phyloP scores from a whole-genome alignment of 1,284 basidiomycete genomes.

The Cyathus pygmaeus region DNA sequence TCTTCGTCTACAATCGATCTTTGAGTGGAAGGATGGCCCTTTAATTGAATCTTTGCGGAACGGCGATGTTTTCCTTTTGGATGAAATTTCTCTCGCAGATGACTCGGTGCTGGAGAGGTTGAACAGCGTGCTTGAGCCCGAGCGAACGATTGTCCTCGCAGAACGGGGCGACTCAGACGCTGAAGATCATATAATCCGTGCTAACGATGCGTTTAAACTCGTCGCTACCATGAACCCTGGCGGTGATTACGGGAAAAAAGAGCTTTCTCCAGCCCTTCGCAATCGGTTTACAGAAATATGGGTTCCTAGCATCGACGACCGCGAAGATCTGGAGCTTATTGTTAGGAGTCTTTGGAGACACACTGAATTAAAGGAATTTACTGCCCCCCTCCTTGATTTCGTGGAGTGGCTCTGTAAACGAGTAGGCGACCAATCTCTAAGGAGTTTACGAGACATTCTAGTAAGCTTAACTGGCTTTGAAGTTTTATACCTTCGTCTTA shows the following conservation, averaged over 20 bases:
- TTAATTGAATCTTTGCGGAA: slow-evolving; percentile 90
- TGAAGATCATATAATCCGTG: slow-evolving; percentile 75
- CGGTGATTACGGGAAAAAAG: slow-evolving; percentile 99
- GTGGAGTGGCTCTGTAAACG: slow-evolving; percentile 81
- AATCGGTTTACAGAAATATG: slow-evolving; percentile 99
- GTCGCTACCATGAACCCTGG: slow-evolving; percentile 99
- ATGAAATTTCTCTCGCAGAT: slow-evolving; percentile 98
- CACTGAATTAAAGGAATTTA: slow-evolving; percentile 67
- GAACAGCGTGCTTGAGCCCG: slow-evolving; percentile 96
- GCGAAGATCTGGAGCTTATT: slow-evolving; percentile 84
- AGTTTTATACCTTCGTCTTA: slow-evolving; percentile 7
- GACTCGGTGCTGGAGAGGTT: slow-evolving; percentile 98
- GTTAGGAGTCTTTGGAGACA: slow-evolving; percentile 79
- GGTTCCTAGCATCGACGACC: slow-evolving; percentile 90
- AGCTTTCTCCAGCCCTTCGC: slow-evolving; percentile 94
- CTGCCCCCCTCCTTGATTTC: slow-evolving; percentile 80
- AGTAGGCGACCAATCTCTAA: slow-evolving; percentile 74
- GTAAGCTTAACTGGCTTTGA: slow-evolving; percentile 56
- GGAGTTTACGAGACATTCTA: slow-evolving; percentile 90
- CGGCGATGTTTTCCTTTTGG: slow-evolving; percentile 91
- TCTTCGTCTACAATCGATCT: slow-evolving; percentile 74
- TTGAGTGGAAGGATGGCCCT: slow-evolving; percentile 97
- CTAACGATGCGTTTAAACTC: slow-evolving; percentile 82
- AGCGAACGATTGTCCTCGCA: slow-evolving; percentile 90
- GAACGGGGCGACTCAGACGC: slow-evolving; percentile 87